A percentile compares a stretch with the other conserved stretches of the same genome.
These are phyloP conservation scores for Gnomoniopsis smithogilvyi DNA, from an alignment of 2,329 filamentous ascomycete species.

Conservation along the genomic window DNA sequence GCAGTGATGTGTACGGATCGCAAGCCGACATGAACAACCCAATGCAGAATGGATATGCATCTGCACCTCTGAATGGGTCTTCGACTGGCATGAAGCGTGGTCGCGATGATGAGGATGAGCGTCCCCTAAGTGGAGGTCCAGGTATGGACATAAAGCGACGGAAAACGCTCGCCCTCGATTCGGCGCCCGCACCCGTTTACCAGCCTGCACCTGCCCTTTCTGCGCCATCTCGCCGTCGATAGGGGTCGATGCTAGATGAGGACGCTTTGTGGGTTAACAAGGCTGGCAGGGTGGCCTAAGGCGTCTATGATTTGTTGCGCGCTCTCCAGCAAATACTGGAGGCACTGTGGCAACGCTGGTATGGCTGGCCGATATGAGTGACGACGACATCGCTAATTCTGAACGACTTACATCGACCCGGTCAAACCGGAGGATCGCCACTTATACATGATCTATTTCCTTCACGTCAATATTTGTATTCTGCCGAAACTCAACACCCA, in stretches of 20 bases:
- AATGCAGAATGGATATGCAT: conserved; percentile 61
- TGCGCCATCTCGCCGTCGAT: conserved; percentile 19
- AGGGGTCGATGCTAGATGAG: background rate
- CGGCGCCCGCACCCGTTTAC: conserved; percentile 30
- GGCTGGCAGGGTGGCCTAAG: background rate
- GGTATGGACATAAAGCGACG: conserved; percentile 33
- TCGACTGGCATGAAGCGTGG: conserved; percentile 38
- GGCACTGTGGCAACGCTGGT: conserved; percentile 17
- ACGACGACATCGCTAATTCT: conserved; percentile 17
- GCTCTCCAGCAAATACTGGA: conserved; percentile 10
- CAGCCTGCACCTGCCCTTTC: conserved; percentile 26
- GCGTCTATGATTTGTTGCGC: conserved; percentile 1
- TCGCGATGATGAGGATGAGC: conserved; percentile 42
- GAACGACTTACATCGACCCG: conserved; percentile 6
- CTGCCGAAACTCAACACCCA: conserved; percentile 14
- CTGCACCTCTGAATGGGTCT: conserved; percentile 64
- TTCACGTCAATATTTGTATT: conserved; percentile 16
- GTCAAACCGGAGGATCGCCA: background rate
- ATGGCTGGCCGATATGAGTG: conserved; percentile 1
- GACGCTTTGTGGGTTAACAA: background rate
- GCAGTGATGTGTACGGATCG: conserved; percentile 68
- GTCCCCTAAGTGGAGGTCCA: conserved; percentile 26
- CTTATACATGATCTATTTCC: conserved; percentile 5
- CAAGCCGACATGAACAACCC: conserved; percentile 56
- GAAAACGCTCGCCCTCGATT: conserved; percentile 30